Conservation (phyloP, 192 early-diverging fungal species). For the Umbelopsis vinacea region DNA sequence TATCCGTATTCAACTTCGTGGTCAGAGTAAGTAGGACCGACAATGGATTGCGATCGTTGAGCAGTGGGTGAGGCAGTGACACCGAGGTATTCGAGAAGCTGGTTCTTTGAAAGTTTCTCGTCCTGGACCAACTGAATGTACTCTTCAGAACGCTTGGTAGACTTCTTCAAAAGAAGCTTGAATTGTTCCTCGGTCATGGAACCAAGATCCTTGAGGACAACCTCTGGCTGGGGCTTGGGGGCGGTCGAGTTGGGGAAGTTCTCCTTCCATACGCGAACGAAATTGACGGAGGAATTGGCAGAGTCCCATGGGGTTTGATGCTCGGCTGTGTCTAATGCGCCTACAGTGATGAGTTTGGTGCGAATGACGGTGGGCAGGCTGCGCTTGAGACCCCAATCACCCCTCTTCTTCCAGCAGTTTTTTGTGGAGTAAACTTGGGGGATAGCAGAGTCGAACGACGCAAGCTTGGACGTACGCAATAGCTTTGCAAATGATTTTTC, state of each 20-base stretch:
- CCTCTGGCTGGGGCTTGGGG: slow-evolving; percentile 49
- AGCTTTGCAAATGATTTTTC: slow-evolving; percentile 68
- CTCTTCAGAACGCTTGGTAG: slow-evolving; percentile 45
- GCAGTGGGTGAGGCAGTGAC: slow-evolving; percentile 29
- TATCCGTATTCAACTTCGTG: slow-evolving; percentile 42
- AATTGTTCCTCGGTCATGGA: slow-evolving; percentile 64
- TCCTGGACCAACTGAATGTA: slow-evolving; percentile 36
- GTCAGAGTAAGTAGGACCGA: slow-evolving; percentile 61
- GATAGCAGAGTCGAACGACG: slow-evolving; percentile 67
- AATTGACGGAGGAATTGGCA: slow-evolving; percentile 61
- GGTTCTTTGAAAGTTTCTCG: slow-evolving; percentile 34
- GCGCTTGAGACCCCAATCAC: slow-evolving; percentile 82
- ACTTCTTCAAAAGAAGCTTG: slow-evolving; percentile 60
- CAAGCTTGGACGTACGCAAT: slow-evolving; percentile 69
- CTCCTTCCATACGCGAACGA: slow-evolving; percentile 71
- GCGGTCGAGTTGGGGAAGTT: slow-evolving; percentile 67
- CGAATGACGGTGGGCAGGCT: slow-evolving; percentile 66
- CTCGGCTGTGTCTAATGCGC: slow-evolving; percentile 69
- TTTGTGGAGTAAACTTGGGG: slow-evolving; percentile 76
- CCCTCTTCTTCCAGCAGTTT: slow-evolving; percentile 49
- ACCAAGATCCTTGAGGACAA: slow-evolving; percentile 55
- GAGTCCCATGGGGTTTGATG: slow-evolving; percentile 70
- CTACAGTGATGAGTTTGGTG: slow-evolving; percentile 59
- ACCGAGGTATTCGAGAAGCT: slow-evolving; percentile 36
- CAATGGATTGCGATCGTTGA: slow-evolving; percentile 36